Evolutionary conservation across 2,329 filamentous ascomycete genomes (phyloP).

Genomic region (Ascochyta clinopodiicola): DNA sequence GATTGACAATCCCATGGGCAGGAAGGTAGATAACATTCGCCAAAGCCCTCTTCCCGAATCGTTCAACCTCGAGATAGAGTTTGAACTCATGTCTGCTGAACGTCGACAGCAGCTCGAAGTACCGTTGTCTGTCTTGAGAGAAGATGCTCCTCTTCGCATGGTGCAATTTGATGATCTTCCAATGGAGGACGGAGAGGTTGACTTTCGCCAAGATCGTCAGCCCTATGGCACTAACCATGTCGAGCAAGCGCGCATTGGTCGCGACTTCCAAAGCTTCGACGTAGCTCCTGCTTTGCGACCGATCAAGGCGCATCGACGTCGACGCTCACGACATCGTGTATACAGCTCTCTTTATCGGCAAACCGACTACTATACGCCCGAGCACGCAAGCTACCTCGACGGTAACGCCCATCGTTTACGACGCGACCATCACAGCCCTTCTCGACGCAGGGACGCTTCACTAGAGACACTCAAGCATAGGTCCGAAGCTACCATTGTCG

Average conservation of each 20-base stretch:
- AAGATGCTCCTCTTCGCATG: neutral
- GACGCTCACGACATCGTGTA: slow-evolving; percentile 11
- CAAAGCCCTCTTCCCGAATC: neutral
- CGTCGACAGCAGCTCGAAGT: neutral
- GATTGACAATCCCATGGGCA: slow-evolving; percentile 2
- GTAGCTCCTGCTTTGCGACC: slow-evolving; percentile 23
- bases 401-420: slow-evolving; percentile 10
- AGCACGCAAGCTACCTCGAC: slow-evolving; percentile 5
- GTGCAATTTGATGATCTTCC: slow-evolving; percentile 1
- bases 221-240: slow-evolving; percentile 16
- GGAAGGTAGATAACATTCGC: neutral
- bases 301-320: slow-evolving; percentile 24
- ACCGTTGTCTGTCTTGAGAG: neutral
- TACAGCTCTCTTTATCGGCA: slow-evolving; percentile 10
- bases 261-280: slow-evolving; percentile 26
- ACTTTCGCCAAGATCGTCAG: neutral
- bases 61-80: slow-evolving; percentile 9
- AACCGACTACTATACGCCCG: slow-evolving; percentile 1
- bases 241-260: slow-evolving; percentile 16
- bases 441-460: slow-evolving; percentile 13
- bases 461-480: slow-evolving; percentile 19
- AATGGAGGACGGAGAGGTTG: neutral
- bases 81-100: slow-evolving; percentile 7
- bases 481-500: slow-evolving; percentile 18
- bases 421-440: slow-evolving; percentile 13